These are phyloP conservation scores for Plasmodium sp. DNA, from an alignment of 169 alveolate genomes.

Conservation along the genomic window DNA sequence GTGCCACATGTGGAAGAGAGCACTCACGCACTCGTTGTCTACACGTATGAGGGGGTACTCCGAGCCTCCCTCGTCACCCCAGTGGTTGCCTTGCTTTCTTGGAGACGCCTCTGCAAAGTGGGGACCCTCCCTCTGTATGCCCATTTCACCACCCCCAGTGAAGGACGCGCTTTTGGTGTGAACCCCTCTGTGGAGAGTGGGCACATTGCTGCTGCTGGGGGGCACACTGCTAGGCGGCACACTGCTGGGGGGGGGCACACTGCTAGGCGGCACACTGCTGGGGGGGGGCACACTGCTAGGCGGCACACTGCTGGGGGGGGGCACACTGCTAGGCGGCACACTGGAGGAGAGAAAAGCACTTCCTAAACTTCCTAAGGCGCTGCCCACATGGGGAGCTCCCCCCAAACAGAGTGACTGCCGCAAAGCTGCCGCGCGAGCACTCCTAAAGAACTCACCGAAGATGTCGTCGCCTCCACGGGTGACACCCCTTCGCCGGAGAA, in stretches of 20 bases:
- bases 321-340: background rate
- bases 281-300: no score
- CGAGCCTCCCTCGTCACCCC: background rate
- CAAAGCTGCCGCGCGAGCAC: background rate
- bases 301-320: background rate
- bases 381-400: background rate
- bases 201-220: background rate
- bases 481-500: background rate
- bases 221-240: no score
- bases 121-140: background rate
- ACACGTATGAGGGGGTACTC: constrained; percentile 23
- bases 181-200: background rate
- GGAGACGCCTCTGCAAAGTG: background rate
- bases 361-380: background rate
- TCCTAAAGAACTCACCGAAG: background rate
- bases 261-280: no score
- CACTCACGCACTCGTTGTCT: constrained; percentile 37
- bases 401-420: background rate
- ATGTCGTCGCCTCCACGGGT: background rate
- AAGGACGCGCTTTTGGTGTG: background rate
- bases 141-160: background rate
- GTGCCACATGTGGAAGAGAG: constrained; percentile 61
- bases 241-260: no score
- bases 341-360: background rate
- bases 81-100: background rate